Conservation (phyloP, 495 filamentous ascomycete genomes). For the Penicillium longicatenatum region DNA sequence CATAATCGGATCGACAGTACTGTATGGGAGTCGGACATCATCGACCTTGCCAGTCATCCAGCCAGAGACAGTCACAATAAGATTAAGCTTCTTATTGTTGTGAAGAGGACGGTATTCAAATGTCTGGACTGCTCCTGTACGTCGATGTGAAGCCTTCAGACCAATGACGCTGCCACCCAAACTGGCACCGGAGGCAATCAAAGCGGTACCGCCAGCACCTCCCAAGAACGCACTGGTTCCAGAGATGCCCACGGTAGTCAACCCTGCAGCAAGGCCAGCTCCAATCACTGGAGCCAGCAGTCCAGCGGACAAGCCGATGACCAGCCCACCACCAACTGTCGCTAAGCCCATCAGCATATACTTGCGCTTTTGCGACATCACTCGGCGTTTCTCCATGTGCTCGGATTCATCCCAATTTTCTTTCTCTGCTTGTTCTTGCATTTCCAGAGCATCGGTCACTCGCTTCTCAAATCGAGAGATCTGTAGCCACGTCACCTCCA, state of each 20-base stretch:
- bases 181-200: constrained; percentile 91
- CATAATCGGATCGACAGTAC: constrained; percentile 96
- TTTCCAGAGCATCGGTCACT: constrained; percentile 94
- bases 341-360: constrained; percentile 96
- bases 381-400: constrained; percentile 86
- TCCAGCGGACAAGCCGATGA: constrained; percentile 94
- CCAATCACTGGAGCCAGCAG: constrained; percentile 93
- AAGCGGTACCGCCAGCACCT: constrained; percentile 86
- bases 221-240: constrained; percentile 89
- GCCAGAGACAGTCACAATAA: constrained; percentile 93
- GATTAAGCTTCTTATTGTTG: constrained; percentile 95
- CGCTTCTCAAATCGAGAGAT: constrained; percentile 97
- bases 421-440: constrained; percentile 89
- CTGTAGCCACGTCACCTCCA: constrained; percentile 86
- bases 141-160: constrained; percentile 76
- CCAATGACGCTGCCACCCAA: constrained; percentile 84
- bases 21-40: constrained; percentile 92
- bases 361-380: constrained; percentile 74
- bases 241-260: constrained; percentile 90
- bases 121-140: constrained; percentile 88
- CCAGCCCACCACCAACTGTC: constrained; percentile 91
- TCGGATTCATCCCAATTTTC: constrained; percentile 98
- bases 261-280: constrained; percentile 89
- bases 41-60: constrained; percentile 99
- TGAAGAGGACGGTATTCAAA: constrained; percentile 97